Conservation (phyloP, 345 rosid species). For the Pugionium cornutum region DNA sequence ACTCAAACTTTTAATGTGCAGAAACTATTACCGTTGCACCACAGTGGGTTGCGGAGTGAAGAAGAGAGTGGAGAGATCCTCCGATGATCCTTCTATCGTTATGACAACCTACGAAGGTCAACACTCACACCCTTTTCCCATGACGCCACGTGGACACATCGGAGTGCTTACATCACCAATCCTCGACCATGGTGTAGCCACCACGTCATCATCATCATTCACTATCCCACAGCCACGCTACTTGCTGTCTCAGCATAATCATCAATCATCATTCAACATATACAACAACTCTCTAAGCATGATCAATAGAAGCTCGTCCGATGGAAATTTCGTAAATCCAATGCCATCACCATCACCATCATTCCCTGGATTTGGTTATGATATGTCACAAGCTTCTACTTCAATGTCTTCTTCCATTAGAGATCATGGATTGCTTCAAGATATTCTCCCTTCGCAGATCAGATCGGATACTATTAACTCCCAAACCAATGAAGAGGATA, state of each 20-base stretch:
- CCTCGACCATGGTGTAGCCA: conserved; percentile 36
- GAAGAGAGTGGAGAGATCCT: conserved; percentile 97
- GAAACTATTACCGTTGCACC: conserved; percentile 99
- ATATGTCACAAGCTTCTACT: conserved; percentile 37
- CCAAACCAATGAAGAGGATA: conserved; percentile 27
- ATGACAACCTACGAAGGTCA: conserved; percentile 98
- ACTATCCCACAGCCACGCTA: conserved; percentile 50
- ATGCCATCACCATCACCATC: no score
- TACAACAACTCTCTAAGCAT: conserved; percentile 34
- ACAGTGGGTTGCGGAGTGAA: conserved; percentile 89
- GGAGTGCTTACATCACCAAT: conserved; percentile 45
- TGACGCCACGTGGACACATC: conserved; percentile 66
- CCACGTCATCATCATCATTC: conserved; percentile 46
- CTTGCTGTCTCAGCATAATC: conserved; percentile 43
- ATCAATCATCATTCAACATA: conserved; percentile 17
- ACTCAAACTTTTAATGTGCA: conserved; percentile 28
- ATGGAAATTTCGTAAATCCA: not conserved
- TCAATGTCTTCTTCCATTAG: conserved; percentile 35
- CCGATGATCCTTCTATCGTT: conserved; percentile 71
- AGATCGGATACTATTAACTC: conserved; percentile 34
- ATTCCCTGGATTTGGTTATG: conserved; percentile 27
- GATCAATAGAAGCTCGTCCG: conserved; percentile 27
- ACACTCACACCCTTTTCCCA: conserved; percentile 74
- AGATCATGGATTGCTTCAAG: conserved; percentile 92
- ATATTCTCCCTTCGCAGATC: conserved; percentile 67